These are phyloP conservation scores for Morella rubra DNA, from an alignment of 306 rosid genomes.

Conservation along the genomic window DNA sequence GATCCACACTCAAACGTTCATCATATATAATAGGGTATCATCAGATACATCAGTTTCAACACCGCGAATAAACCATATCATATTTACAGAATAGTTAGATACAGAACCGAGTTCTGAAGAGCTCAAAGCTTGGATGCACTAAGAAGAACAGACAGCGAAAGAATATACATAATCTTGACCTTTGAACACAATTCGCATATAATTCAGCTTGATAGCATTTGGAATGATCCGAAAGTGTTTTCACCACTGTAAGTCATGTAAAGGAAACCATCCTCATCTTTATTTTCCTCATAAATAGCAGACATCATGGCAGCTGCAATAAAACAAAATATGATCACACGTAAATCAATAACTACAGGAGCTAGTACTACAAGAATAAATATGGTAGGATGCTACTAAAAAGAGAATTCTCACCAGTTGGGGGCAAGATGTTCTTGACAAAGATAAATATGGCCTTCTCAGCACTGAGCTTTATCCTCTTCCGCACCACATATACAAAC, in stretches of 20 bases:
- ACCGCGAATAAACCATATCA: slow-evolving; percentile 16
- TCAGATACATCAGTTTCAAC: neutral
- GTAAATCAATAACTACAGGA: neutral
- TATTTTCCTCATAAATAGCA: slow-evolving; percentile 79
- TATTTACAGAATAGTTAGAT: slow-evolving; percentile 15
- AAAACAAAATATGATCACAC: slow-evolving; percentile 15
- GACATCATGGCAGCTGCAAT: slow-evolving; percentile 88
- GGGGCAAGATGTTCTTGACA: slow-evolving; percentile 78
- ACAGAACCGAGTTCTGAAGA: slow-evolving; percentile 1
- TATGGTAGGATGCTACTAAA: neutral
- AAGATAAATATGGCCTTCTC: slow-evolving; percentile 90
- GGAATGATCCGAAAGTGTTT: slow-evolving; percentile 70
- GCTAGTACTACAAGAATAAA: neutral
- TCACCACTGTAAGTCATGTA: slow-evolving; percentile 93
- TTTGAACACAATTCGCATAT: slow-evolving; percentile 22
- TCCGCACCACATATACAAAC: slow-evolving; percentile 84
- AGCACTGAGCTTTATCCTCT: slow-evolving; percentile 79
- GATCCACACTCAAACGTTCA: neutral
- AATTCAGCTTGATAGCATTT: slow-evolving; percentile 4
- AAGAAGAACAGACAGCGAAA: slow-evolving; percentile 19
- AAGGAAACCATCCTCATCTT: slow-evolving; percentile 86
- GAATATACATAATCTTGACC: slow-evolving; percentile 29
- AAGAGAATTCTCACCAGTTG: slow-evolving; percentile 57
- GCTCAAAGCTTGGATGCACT: slow-evolving; percentile 8
- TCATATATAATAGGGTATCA: neutral